Percentiles rank a stretch among this genome's conserved stretches.
Evolutionary conservation across 257 asterid genomes (phyloP).

Genomic region (Capsicum baccatum): DNA sequence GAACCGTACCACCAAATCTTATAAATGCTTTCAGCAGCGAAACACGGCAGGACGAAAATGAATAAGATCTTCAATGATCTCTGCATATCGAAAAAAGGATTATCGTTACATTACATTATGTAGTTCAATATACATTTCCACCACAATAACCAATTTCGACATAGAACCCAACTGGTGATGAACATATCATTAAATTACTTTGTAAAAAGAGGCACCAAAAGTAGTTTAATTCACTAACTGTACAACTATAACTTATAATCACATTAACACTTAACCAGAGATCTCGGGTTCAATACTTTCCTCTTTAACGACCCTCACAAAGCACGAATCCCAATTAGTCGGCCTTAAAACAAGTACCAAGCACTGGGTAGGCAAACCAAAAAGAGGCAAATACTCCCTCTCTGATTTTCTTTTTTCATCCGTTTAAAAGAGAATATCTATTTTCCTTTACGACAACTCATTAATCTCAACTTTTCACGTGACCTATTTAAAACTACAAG

Average conservation of each 20-base stretch:
- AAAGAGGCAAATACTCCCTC: no score
- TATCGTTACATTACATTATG: constrained; percentile 5
- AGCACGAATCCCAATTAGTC: background rate
- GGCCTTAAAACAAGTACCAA: background rate
- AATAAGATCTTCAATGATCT: constrained; percentile 78
- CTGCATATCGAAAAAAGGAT: constrained; percentile 46
- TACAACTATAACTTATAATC: background rate
- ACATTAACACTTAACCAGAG: background rate
- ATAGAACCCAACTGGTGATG: background rate
- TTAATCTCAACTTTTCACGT: no score
- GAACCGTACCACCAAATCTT: constrained; percentile 95
- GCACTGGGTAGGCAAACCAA: background rate
- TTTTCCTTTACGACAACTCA: no score
- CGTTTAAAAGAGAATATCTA: no score
- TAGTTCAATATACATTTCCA: background rate
- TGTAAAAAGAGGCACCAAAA: background rate
- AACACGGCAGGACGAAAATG: constrained; percentile 83
- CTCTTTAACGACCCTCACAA: background rate
- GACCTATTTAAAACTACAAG: no score
- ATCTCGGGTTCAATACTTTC: background rate
- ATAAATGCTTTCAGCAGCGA: constrained; percentile 73
- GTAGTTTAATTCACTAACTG: background rate
- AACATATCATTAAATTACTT: background rate
- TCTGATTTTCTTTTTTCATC: no score
- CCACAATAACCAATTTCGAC: background rate